Percentiles rank a stretch among this genome's conserved stretches.
These are phyloP conservation scores for Apiospora rasikravindrae DNA, from an alignment of 2,329 filamentous ascomycete genomes.

Conservation along the genomic window DNA sequence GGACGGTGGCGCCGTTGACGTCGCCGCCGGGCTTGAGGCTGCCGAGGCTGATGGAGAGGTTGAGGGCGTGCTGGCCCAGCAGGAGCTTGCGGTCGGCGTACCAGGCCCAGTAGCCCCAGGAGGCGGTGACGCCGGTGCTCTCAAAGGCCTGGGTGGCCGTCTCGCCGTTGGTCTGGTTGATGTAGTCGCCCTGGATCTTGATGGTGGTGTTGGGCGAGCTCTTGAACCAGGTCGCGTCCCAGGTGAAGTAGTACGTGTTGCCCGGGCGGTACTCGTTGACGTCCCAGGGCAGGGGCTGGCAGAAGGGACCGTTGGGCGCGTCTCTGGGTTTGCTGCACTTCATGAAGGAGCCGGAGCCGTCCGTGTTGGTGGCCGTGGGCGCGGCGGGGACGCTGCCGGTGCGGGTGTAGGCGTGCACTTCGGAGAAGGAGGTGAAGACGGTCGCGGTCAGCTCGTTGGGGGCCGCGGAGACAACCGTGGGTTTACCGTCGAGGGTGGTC, in stretches of 20 bases:
- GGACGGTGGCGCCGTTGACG: slow-evolving; percentile 33
- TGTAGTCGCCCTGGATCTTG: slow-evolving; percentile 35
- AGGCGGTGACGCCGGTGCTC: slow-evolving; percentile 44
- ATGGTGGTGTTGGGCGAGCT: slow-evolving; percentile 45
- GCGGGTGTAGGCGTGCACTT: slow-evolving; percentile 35
- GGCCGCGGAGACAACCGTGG: slow-evolving; percentile 44
- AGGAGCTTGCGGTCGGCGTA: slow-evolving; percentile 46
- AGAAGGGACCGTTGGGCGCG: slow-evolving; percentile 53
- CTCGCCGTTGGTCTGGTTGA: slow-evolving; percentile 41
- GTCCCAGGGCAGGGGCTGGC: slow-evolving; percentile 50
- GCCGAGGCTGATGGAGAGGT: slow-evolving; percentile 55
- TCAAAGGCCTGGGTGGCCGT: slow-evolving; percentile 41
- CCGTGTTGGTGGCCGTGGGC: slow-evolving; percentile 51
- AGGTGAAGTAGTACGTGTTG: slow-evolving; percentile 60
- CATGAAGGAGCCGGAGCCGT: slow-evolving; percentile 54
- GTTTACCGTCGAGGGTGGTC: slow-evolving; percentile 52
- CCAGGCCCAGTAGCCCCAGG: slow-evolving; percentile 56
- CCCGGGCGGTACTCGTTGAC: slow-evolving; percentile 46
- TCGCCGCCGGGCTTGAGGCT: slow-evolving; percentile 39
- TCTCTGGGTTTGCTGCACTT: slow-evolving; percentile 56
- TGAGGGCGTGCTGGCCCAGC: slow-evolving; percentile 44
- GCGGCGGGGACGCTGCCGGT: slow-evolving; percentile 49
- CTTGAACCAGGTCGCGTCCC: slow-evolving; percentile 59
- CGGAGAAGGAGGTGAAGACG: slow-evolving; percentile 41
- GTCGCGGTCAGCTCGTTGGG: slow-evolving; percentile 50